A percentile compares a stretch with the other conserved stretches of the same genome.
These are phyloP conservation scores for Raddia guianensis DNA, from an alignment of 176 grass and related monocot genomes.

Conservation along the genomic window DNA sequence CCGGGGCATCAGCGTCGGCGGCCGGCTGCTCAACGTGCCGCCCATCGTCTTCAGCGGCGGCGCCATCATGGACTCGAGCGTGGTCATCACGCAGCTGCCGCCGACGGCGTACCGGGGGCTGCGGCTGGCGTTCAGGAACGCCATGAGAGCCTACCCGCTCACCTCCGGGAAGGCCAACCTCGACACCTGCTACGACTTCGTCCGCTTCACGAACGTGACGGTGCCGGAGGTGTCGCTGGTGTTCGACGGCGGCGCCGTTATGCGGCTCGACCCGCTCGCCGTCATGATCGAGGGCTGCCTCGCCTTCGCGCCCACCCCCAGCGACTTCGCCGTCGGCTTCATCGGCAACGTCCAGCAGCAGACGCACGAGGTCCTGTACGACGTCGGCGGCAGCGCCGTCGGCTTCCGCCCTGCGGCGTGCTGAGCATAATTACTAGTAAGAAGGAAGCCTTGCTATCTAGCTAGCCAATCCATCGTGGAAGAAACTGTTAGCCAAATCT, in stretches of 20 bases:
- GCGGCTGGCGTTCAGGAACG: conserved; percentile 49
- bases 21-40: conserved; percentile 37
- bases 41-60: conserved; percentile 46
- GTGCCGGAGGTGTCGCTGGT: conserved; percentile 46
- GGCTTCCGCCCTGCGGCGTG: conserved; percentile 61
- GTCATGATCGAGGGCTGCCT: conserved; percentile 58
- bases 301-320: conserved; percentile 42
- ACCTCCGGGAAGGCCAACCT: conserved; percentile 10
- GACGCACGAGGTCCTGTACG: conserved; percentile 58
- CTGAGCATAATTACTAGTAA: not conserved
- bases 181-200: conserved; percentile 62
- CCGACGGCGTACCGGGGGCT: conserved; percentile 59
- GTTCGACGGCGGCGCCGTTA: conserved; percentile 28
- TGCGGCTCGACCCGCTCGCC: conserved; percentile 39
- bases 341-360: conserved; percentile 76
- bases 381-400: conserved; percentile 9
- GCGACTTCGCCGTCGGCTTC: conserved; percentile 27
- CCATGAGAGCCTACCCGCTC: conserved; percentile 45
- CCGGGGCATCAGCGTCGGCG: conserved; percentile 49
- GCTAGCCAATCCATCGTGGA: too few relatives aligned
- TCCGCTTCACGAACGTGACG: conserved; percentile 16
- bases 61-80: conserved; percentile 61
- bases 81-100: conserved; percentile 58
- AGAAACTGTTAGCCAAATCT: too few relatives aligned
- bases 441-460: not conserved